Evolutionary conservation across 2,329 filamentous ascomycete species (phyloP), one percentile per base, ranked within the genome.

Genomic region (Aschersonia sp.): DNA sequence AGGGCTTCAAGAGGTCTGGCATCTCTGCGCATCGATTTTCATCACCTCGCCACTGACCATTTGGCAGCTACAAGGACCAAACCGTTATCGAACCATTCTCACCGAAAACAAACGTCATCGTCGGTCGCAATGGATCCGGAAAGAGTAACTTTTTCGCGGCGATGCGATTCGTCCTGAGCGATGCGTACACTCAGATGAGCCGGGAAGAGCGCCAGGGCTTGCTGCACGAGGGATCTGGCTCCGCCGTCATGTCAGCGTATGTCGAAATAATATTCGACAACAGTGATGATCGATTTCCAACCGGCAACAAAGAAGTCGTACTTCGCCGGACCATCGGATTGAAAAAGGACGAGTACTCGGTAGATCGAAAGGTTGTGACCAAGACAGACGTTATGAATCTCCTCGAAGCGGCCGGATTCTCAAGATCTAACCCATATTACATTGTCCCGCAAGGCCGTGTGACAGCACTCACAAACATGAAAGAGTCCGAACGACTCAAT

Each of bases 71-170:
- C 79, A 98, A 98, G 75, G 90, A 98, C 63, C 94, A 98, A 66
- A 97, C 88, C 46, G 87, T 96, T 64, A 96, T 97, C 63, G 92
- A 98, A 63, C 90, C 90, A 51, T 98, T 98, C 68, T 97, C 90
- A 43, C 83, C 90, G 47, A 94, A 94, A 60, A 92, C 90, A 60
- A 98, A 98, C 71, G 89, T 98, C 56, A 94, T 98, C 59, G 92
- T 98, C 60, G 92, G 92, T 56, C 90, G 92, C 71, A 98, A 98
- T 81, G 92, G 92, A 55, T 97, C 92, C 3, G 92, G 92, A 61
- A 98, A 98, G 76, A 96, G 88, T 66, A 98, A 98, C 70, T 98
- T 98, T 78, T 98, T 98, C 68, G 90, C 92, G 46, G 92, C 92
- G 43, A 96, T 98, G 66, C 88, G 92, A 50, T 98, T 98, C 68